Base-by-base conservation (phyloP, 257 asterid species). In the Nemophila menziesii region DNA sequence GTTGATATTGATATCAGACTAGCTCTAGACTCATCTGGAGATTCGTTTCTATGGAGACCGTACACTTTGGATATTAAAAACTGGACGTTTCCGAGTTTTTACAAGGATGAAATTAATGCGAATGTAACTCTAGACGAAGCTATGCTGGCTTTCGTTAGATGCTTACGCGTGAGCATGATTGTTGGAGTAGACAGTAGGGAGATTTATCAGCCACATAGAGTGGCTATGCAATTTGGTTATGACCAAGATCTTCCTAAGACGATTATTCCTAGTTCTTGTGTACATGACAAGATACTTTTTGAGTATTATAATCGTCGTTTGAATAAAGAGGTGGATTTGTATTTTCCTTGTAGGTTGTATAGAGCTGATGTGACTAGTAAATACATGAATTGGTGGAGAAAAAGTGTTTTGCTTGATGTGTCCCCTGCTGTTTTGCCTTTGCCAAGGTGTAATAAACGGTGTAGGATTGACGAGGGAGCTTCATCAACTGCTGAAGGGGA, bases 311-410 rank as follows among this genome's bases (percentile, higher is more conserved):
- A 39, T 39, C 53, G 37, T 20, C 61, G 59, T 16, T 43, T 56
- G 0, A 27, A 15, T 8, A 16, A 21, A 1, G 58, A 34, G 23
- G 38, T 34, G 5, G 38, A 11, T 12, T 20, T 66, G 29, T 55
- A 58, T 1, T 11, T 51, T 59, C 71, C 71, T 6, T 22, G 57
- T 8, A 58, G 71, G 49, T 39, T 66, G 20, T 40, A 13, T 15
- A 70, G 62, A 44, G 16, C 68, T 0, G 74, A 62, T 49, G 47
- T 58, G 11, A 58, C 63, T 23, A 24, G 7, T 5, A 45, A 36
- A 17, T 65, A 65, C 39, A 47, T 46, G 50, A 11, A 57, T 16
- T 70, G 77, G 77, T 70, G 77, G 77, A 61, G 56, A 24, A 51
- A 40, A 14, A 22, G 33, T 4, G 57, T 61, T 11, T 18, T 44